Evolutionary conservation across 352 stramenopile species (phyloP), one percentile per base, ranked within the genome.

Genomic region (Pythium scleroteichum): DNA sequence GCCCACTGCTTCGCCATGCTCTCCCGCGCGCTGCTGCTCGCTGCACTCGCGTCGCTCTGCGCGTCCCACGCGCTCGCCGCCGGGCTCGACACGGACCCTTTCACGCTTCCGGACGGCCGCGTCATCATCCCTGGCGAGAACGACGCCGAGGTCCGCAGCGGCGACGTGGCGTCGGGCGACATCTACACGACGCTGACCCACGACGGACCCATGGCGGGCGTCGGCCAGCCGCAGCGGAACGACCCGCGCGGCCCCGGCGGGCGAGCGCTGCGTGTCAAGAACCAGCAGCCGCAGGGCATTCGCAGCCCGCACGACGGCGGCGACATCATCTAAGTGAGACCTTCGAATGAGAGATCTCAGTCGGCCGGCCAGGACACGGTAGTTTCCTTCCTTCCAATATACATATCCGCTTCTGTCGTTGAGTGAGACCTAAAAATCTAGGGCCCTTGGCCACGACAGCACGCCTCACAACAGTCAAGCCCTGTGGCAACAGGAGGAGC

Each of bases 121-220:
- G 35, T 58, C 35, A 39, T 58, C 19, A 39, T 49, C 51, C 51
- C 51, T n/a, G 35, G 13, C 22, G 24, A 56, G 19, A 33, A 33
- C 17, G 35, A 46, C 12, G 47, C 20, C 38, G 51, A 26, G 10
- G 38, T 23, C 8, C 32, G 33, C 20, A 13, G 35, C 4, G 19
- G 22, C 20, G 17, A 33, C 35, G 12, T 22, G 35, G 13, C n/a
- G n/a, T 17, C 22, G 32, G 23, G 39, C 35, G 27, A 22, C 14
- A 58, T 58, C 51, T 58, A 58, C 51, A 58, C 23, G 51, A 19
- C 51, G 51, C 51, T 58, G 35, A 49, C 51, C 9, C 22, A 38
- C 39, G 12, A 58, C 51, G 51, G 51, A 16, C 51, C 51, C 51
- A 58, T 58, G 51, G 39, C 1, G 22, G 51, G 51, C 49, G 42